Conservation (phyloP, 1,284 basidiomycete species). For the Xanthoconium separans region DNA sequence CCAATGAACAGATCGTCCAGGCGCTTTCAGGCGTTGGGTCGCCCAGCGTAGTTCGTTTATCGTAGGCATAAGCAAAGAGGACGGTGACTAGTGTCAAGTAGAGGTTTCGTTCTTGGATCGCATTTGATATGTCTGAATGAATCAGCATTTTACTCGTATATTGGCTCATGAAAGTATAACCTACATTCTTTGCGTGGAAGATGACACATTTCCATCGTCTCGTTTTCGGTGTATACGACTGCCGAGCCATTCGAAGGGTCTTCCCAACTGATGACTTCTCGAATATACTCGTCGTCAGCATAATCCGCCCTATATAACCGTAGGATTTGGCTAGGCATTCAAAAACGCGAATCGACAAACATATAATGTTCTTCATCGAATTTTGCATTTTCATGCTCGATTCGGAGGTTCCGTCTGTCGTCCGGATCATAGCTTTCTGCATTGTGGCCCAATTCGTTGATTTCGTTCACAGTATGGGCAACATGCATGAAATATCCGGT, state of each 20-base stretch:
- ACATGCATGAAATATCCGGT: slow-evolving; percentile 72
- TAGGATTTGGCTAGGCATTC: background rate
- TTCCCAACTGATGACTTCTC: slow-evolving; percentile 62
- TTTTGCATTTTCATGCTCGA: slow-evolving; percentile 65
- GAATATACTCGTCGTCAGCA: slow-evolving; percentile 70
- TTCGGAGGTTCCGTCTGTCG: slow-evolving; percentile 50
- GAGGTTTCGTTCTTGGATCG: slow-evolving; percentile 53
- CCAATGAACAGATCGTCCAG: slow-evolving; percentile 73
- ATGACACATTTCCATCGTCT: slow-evolving; percentile 64
- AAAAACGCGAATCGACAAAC: slow-evolving; percentile 39
- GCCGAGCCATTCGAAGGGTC: slow-evolving; percentile 45
- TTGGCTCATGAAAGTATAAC: slow-evolving; percentile 26
- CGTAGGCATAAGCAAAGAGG: slow-evolving; percentile 75
- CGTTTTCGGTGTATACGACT: slow-evolving; percentile 65
- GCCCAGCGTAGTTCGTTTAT: slow-evolving; percentile 67
- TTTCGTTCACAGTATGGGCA: slow-evolving; percentile 70
- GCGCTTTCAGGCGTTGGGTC: slow-evolving; percentile 82
- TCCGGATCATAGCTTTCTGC: slow-evolving; percentile 48
- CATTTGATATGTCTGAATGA: slow-evolving; percentile 55
- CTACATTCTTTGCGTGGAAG: slow-evolving; percentile 77
- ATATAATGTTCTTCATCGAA: slow-evolving; percentile 83
- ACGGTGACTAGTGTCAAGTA: slow-evolving; percentile 68
- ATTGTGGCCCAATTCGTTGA: slow-evolving; percentile 72
- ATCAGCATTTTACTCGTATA: background rate
- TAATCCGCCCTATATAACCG: slow-evolving; percentile 64